Evolutionary conservation across 768 basidiomycete genomes (phyloP).

Genomic region (Cystobasidium tubakii): DNA sequence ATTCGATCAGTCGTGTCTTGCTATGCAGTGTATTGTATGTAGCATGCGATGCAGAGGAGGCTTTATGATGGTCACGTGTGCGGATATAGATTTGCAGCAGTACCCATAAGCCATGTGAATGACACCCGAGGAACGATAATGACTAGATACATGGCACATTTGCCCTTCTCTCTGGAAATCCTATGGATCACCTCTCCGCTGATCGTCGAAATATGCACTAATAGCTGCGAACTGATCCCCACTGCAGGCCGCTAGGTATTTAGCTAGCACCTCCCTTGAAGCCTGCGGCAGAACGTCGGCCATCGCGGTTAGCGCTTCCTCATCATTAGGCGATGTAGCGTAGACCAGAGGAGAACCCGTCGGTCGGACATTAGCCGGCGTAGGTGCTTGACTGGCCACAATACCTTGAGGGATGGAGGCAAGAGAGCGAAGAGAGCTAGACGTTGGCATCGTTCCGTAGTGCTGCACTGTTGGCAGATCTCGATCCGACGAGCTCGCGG

Average conservation of each 20-base stretch:
- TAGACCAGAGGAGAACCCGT: not conserved
- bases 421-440: not conserved
- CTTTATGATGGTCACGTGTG: not conserved
- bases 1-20: too few species aligned
- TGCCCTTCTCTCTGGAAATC: too few species aligned
- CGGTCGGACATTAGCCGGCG: not conserved
- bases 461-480: not conserved
- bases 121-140: too few species aligned
- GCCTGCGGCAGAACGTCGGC: slow-evolving; percentile 21
- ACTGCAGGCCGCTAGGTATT: not conserved
- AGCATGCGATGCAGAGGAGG: not conserved
- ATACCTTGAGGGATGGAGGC: not conserved
- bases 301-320: slow-evolving; percentile 27
- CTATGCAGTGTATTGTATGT: not conserved
- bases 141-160: too few species aligned
- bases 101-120: too few species aligned
- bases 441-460: not conserved
- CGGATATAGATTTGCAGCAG: too few species aligned
- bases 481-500: slow-evolving; percentile 4
- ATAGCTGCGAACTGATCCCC: slow-evolving; percentile 30
- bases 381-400: not conserved
- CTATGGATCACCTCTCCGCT: not conserved
- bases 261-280: not conserved
- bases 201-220: slow-evolving; percentile 23
- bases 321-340: not conserved